A percentile compares a stretch with the other conserved stretches of the same genome.
Conservation (phyloP, 1,139 yeast genomes). For the Diutina sp. region DNA sequence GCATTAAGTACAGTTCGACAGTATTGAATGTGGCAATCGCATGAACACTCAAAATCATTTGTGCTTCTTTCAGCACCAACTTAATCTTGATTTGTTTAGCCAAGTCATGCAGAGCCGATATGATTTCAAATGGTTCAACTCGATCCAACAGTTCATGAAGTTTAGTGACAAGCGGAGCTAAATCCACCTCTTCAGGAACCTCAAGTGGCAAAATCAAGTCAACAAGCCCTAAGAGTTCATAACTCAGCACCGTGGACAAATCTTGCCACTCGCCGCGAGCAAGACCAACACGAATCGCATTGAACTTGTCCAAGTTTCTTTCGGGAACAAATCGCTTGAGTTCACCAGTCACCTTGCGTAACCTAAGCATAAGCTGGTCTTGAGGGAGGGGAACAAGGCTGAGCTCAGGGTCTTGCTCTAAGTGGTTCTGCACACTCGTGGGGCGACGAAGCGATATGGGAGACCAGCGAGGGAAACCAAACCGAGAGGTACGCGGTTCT, state of each 20-base stretch:
- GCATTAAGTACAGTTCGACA: constrained; percentile 13
- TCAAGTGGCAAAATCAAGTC: neutral
- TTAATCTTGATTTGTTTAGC: constrained; percentile 61
- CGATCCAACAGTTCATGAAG: constrained; percentile 69
- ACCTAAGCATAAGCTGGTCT: neutral
- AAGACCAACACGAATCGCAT: neutral
- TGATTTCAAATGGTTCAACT: constrained; percentile 63
- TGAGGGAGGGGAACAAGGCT: neutral
- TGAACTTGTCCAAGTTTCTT: neutral
- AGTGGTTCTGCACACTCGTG: neutral
- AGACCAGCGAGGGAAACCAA: neutral
- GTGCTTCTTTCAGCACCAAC: constrained; percentile 24
- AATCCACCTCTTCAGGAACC: neutral
- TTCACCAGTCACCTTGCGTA: neutral
- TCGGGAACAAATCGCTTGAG: neutral
- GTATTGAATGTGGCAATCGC: constrained; percentile 80
- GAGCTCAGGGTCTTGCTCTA: neutral
- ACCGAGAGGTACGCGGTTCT: neutral
- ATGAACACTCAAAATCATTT: constrained; percentile 58
- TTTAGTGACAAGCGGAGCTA: constrained; percentile 27
- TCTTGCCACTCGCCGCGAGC: neutral
- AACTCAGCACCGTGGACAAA: neutral
- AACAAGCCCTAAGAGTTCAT: neutral
- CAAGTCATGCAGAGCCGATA: constrained; percentile 33
- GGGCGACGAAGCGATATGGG: neutral